phyloP scores from a whole-genome alignment of 208 protist species.

The Phytomonas sp. region DNA sequence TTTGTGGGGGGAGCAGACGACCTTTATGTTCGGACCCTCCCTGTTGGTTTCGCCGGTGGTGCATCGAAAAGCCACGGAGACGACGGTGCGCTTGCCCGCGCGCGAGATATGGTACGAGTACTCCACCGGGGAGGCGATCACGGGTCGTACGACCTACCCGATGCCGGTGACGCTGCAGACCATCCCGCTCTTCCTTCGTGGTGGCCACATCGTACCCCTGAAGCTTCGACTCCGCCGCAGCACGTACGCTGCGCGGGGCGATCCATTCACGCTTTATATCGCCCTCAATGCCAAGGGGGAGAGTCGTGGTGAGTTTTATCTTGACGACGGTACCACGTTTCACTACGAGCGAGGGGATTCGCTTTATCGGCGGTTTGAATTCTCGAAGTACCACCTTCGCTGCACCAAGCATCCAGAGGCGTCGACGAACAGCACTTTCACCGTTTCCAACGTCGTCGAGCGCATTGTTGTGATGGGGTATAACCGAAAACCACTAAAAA shows the following conservation, averaged over 20 bases:
- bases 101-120: constrained; percentile 71
- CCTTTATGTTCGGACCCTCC: constrained; percentile 84
- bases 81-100: constrained; percentile 73
- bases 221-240: constrained; percentile 88
- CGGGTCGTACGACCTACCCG: background rate
- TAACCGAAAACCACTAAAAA: constrained; percentile 18
- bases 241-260: constrained; percentile 60
- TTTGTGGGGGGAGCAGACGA: constrained; percentile 82
- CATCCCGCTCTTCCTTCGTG: constrained; percentile 92
- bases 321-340: constrained; percentile 69
- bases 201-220: constrained; percentile 89
- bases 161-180: constrained; percentile 57
- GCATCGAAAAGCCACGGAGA: constrained; percentile 25
- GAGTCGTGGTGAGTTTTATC: constrained; percentile 62
- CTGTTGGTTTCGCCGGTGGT: constrained; percentile 89
- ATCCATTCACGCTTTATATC: constrained; percentile 93
- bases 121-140: constrained; percentile 26
- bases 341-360: constrained; percentile 52
- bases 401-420: background rate
- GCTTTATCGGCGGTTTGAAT: constrained; percentile 42
- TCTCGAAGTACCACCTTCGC: constrained; percentile 26
- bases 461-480: constrained; percentile 63
- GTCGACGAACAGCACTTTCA: constrained; percentile 12
- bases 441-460: constrained; percentile 39
- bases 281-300: constrained; percentile 66